Evolutionary conservation across 2,329 filamentous ascomycete genomes (phyloP), one percentile per base, ranked within the genome.

Genomic region (Eutypella sp.): DNA sequence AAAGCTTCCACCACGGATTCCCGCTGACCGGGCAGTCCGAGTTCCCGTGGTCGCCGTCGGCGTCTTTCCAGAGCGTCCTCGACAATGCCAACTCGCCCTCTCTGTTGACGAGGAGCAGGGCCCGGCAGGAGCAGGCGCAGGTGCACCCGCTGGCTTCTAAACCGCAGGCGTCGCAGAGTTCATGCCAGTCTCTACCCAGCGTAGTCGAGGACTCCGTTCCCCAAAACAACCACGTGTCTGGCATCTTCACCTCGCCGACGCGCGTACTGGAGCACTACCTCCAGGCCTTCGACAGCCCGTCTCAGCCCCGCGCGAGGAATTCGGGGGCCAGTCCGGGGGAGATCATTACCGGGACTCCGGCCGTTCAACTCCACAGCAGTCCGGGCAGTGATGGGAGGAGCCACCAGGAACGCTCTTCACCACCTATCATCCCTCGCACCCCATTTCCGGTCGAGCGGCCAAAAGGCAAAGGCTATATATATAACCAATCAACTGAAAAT

Each of bases 181-280:
- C 72, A 41, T 74, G 69, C 68, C 57, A 59, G 38, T 61, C 68
- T 13, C 73, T 71, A 2, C 69, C 74, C 0, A 81, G 75, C 46
- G 66, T 75, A 23, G 68, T 83, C 18, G 69, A 67, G 9, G 79
- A 84, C 54, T 84, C 79, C 0, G 73, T 79, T 51, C 73, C 69
- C 0, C 59, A 66, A 7, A 64, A 67, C 44, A 50, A 63, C 57
- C 41, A 61, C 11, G 49, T 54, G 0, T 49, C 68, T 1, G 40
- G 57, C 2, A 56, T 57, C 13, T 66, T 68, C 20, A 68, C 64
- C 16, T 76, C 79, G 0, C 78, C 79, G 0, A 74, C 72, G 1
- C 67, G 73, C 33, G 61, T 78, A 1, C 54, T 81, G 10, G 70
- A 77, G 47, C 67, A 71, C 20, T 77, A 74, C 47, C 63, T 78